These are phyloP conservation scores for Xylariaceae sp. DNA, from an alignment of 2,329 filamentous ascomycete species.

Conservation along the genomic window DNA sequence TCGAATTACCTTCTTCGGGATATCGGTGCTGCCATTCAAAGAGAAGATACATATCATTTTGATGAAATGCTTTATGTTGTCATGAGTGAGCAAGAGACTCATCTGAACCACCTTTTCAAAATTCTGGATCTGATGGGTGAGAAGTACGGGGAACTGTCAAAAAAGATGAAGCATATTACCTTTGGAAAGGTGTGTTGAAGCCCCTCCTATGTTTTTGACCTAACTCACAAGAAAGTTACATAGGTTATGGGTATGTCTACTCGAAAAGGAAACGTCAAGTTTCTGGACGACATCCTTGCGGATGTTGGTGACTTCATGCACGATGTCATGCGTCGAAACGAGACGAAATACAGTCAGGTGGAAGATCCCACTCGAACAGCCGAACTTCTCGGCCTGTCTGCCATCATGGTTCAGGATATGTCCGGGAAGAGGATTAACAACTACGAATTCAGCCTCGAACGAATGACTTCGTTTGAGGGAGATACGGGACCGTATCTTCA, in stretches of 20 bases:
- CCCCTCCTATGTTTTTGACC: too few species aligned
- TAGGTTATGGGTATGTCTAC: constrained; percentile 58
- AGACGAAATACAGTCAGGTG: neutral
- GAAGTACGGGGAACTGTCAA: constrained; percentile 36
- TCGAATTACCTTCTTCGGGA: constrained; percentile 71
- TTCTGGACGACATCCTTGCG: too few species aligned
- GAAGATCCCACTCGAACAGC: constrained; percentile 4
- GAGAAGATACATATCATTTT: constrained; percentile 52
- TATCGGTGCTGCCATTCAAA: constrained; percentile 66
- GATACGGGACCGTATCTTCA: constrained; percentile 86
- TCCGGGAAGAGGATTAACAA: constrained; percentile 52
- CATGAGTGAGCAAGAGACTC: constrained; percentile 38
- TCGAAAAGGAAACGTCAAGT: too few species aligned
- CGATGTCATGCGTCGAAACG: too few species aligned
- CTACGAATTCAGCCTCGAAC: constrained; percentile 76
- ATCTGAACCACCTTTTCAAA: constrained; percentile 40
- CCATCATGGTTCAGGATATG: constrained; percentile 23
- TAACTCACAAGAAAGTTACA: too few species aligned
- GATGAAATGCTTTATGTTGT: constrained; percentile 48
- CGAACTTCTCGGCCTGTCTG: constrained; percentile 12
- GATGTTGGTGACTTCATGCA: too few species aligned
- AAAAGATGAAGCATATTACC: constrained; percentile 41
- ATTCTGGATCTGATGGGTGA: constrained; percentile 42
- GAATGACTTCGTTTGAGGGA: constrained; percentile 82
- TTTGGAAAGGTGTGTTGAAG: too few species aligned